phyloP scores from a whole-genome alignment of 2,329 filamentous ascomycete genomes.

The Colletotrichum sp. region DNA sequence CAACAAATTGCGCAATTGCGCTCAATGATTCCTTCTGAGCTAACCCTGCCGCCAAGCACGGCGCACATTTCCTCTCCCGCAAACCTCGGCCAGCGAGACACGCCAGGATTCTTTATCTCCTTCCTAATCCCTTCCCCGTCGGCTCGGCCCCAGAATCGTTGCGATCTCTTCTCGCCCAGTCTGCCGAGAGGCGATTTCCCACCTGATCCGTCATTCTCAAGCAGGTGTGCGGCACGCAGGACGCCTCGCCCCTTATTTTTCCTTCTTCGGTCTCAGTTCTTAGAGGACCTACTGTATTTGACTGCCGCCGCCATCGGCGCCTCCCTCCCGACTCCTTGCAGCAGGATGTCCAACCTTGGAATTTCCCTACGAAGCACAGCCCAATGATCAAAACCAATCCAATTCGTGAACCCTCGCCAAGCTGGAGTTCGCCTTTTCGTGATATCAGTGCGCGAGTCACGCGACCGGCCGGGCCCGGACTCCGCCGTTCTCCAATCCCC shows the following conservation, averaged over 20 bases:
- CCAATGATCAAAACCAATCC: not conserved
- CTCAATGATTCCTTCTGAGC: not conserved
- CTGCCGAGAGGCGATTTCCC: not conserved
- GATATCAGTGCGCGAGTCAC: not conserved
- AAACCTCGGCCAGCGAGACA: not conserved
- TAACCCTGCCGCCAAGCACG: not conserved
- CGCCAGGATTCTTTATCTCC: not conserved
- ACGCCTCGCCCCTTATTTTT: not conserved
- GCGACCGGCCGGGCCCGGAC: not conserved
- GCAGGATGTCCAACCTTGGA: not conserved
- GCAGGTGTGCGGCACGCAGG: not conserved
- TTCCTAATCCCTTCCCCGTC: not conserved
- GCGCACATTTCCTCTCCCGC: not conserved
- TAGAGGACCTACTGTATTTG: not conserved
- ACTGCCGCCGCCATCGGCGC: not conserved
- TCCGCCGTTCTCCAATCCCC: not conserved
- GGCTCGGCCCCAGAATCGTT: not conserved
- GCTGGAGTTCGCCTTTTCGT: not conserved
- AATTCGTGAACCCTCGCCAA: not conserved
- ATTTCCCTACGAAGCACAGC: not conserved
- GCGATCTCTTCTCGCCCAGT: not conserved
- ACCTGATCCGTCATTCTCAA: not conserved
- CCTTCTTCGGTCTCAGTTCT: not conserved
- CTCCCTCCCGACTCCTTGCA: not conserved
- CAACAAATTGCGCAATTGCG: not conserved